A percentile compares a stretch with the other conserved stretches of the same genome.
phyloP scores from a whole-genome alignment of 371 early-diverging fungal genomes.

The Mucor saturninus region DNA sequence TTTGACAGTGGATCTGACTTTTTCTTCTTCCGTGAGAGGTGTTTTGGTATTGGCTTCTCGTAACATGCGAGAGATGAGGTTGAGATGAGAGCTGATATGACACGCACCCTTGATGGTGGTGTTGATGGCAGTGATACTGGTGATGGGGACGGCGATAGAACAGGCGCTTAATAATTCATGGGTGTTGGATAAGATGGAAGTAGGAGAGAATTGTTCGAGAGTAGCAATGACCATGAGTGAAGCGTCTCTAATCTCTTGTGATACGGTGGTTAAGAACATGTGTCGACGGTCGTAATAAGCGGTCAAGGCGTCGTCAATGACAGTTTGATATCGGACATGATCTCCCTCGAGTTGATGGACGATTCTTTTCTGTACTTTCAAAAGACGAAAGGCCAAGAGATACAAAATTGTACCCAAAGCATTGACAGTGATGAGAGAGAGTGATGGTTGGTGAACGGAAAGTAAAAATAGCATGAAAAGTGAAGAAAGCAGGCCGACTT shows the following conservation, averaged over 20 bases:
- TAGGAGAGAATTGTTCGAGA: slow-evolving; percentile 57
- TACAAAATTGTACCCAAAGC: background rate
- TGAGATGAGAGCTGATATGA: slow-evolving; percentile 43
- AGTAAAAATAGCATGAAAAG: background rate
- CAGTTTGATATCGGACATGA: slow-evolving; percentile 12
- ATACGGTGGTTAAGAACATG: slow-evolving; percentile 39
- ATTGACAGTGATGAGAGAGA: too few relatives aligned
- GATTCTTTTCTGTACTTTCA: background rate
- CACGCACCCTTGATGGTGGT: slow-evolving; percentile 48
- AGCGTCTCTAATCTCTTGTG: slow-evolving; percentile 59
- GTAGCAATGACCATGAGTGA: slow-evolving; percentile 57
- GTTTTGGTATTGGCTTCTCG: slow-evolving; percentile 8
- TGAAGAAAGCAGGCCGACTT: background rate
- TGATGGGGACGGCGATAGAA: slow-evolving; percentile 57
- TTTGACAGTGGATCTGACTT: slow-evolving; percentile 16
- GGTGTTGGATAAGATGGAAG: slow-evolving; percentile 41
- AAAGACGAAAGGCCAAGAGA: too few relatives aligned
- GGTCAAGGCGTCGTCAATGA: slow-evolving; percentile 30
- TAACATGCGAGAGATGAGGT: slow-evolving; percentile 25
- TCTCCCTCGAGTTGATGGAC: background rate
- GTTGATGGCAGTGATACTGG: slow-evolving; percentile 52
- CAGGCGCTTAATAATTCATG: slow-evolving; percentile 59
- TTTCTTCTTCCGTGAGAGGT: slow-evolving; percentile 1
- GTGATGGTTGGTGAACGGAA: too few relatives aligned
- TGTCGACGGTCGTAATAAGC: slow-evolving; percentile 28